Base-by-base conservation (phyloP, 768 basidiomycete genomes). In the Termitomyces sp. region DNA sequence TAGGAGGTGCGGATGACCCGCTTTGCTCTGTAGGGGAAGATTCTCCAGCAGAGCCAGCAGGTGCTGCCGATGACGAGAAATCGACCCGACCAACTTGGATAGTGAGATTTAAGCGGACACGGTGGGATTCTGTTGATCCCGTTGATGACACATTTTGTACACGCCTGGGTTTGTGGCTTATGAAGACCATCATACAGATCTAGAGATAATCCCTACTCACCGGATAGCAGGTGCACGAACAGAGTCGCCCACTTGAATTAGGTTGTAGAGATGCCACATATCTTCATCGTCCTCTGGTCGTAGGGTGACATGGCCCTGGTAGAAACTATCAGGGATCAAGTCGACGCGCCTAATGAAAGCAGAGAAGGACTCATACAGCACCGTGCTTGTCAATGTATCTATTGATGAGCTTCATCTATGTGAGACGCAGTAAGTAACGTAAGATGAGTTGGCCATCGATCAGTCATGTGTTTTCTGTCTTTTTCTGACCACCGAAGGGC, bases 211-310 rank as follows among this genome's bases (percentile, higher is more conserved):
- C 1, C 25, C 40, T 36, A 63, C 82, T 66, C 66, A 89, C 86
- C 95, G 86, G 62, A 98, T 81, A 10, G 95, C 93, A 54, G 90
- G 82, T 12, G 94, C 93, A 64, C 94, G 83, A 48, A 98, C 87
- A 60, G 85, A 77, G 69, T 98, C 96, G 17, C 91, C 92, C 78
- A 89, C 81, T 65, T 92, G 86, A 58, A 99, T 97, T 59, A 99
- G 81, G 77, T 99, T 98, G 75, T 98, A 99, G 34, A 98, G 81
- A 81, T 99, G 97, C 96, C 96, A 99, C 91, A 99, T 97, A 73
- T 99, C 97, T 76, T 99, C 97, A 69, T 98, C 94, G 67, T 98
- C 96, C 73, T 99, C 95, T 5, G 96, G 96, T 52, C 93, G 86
- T 49, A 98, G 80, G n/a, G 87, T 93, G 63, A 97, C 91, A 83